Evolutionary conservation across 176 grass and related monocot genomes (phyloP).

Genomic region (Cenchrus purpureus): DNA sequence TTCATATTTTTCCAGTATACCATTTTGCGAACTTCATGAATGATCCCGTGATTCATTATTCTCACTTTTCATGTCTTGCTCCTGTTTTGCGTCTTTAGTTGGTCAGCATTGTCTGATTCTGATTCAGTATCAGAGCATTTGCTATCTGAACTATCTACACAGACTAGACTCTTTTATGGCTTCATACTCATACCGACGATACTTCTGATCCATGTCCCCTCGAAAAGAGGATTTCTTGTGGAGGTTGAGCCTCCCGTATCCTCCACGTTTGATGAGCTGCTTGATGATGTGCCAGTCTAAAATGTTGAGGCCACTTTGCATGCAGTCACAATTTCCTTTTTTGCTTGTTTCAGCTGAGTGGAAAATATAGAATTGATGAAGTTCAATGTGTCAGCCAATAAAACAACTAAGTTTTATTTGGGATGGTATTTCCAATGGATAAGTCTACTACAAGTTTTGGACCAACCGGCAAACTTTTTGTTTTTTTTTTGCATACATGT

Average conservation of each 20-base stretch:
- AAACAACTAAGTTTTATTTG: neutral
- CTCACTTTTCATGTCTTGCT: constrained; percentile 17
- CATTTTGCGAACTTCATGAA: constrained; percentile 37
- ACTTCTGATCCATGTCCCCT: constrained; percentile 46
- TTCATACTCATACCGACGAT: constrained; percentile 53
- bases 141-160: constrained; percentile 30
- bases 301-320: constrained; percentile 58
- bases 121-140: constrained; percentile 32
- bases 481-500: neutral
- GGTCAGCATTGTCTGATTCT: neutral
- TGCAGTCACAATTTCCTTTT: constrained; percentile 59
- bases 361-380: constrained; percentile 26
- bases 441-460: neutral
- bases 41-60: neutral
- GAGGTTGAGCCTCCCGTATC: constrained; percentile 37
- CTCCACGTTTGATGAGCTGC: constrained; percentile 34
- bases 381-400: neutral
- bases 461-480: neutral
- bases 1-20: no score
- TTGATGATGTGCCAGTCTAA: constrained; percentile 41
- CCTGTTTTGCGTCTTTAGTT: constrained; percentile 13
- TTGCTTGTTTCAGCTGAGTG: constrained; percentile 61
- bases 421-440: neutral
- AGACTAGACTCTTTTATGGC: constrained; percentile 43
- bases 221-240: constrained; percentile 33